Evolutionary conservation across 2,329 filamentous ascomycete genomes (phyloP), one percentile per base, ranked within the genome.

Genomic region (Fusarium sp.): DNA sequence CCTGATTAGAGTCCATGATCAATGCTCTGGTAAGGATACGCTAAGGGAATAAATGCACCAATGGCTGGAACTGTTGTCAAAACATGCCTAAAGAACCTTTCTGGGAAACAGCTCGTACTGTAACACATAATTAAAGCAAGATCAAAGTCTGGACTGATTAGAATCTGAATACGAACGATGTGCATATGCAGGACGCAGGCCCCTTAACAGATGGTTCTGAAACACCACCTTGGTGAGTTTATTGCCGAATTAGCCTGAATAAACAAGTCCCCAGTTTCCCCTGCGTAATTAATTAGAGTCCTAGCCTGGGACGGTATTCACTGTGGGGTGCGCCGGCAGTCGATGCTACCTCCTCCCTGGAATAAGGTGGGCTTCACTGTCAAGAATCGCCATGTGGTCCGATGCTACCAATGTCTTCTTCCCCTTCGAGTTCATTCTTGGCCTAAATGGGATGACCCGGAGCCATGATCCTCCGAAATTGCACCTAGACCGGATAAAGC

Each of bases 391-490:
- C 62, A 52, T 55, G 66, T 67, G 66, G 66, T 49, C 49, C 48
- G 12, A 44, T 57, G 37, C 12, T 34, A 26, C 41, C 30, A 31
- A 26, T 28, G 19, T 16, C 31, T 14, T 50, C 4, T 51, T 53
- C 49, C 37, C 18, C 11, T 50, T 57, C 34, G 28, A 46, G 53
- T n/a, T 51, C 14, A 31, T n/a, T 39, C 51, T 31, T 60, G n/a
- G 21, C 67, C 54, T 7, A 44, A 56, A 67, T 44, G 25, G 48
- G 56, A 62, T 49, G 43, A 10, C 43, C 26, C 68, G 68, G 68
- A 51, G 52, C 55, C 46, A 19, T 52, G 67, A 65, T 50, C 55
- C 59, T 70, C 68, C 68, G 68, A 48, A 46, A 51, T 42, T 70
- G 67, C 55, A 65, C 23, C 42, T 34, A 52, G 18, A 16, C 44